These are phyloP conservation scores for Podospora comata DNA, from an alignment of 495 filamentous ascomycete species.

Conservation along the genomic window DNA sequence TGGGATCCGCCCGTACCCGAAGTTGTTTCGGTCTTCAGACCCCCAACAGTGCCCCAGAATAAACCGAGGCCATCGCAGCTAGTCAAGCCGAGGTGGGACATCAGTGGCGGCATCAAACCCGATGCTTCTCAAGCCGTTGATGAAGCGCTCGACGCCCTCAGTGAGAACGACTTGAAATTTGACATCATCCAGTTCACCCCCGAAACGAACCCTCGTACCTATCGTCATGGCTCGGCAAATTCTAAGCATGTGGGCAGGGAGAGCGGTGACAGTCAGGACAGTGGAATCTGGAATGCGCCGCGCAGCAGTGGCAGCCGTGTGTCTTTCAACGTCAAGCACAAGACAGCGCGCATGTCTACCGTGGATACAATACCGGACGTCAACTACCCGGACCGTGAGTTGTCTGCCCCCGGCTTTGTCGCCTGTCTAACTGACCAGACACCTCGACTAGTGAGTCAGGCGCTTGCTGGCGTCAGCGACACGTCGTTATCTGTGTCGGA, in stretches of 20 bases:
- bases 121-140: conserved; percentile 14
- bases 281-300: neutral
- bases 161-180: conserved; percentile 26
- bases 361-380: conserved; percentile 24
- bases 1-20: neutral
- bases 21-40: neutral
- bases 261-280: neutral
- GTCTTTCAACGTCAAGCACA: neutral
- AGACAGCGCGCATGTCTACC: conserved; percentile 13
- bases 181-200: conserved; percentile 25
- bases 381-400: conserved; percentile 50
- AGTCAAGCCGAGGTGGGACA: neutral
- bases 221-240: neutral
- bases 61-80: neutral
- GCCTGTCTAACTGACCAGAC: conserved; percentile 33
- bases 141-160: conserved; percentile 17
- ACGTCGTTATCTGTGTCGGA: neutral
- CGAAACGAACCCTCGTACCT: neutral
- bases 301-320: neutral
- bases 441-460: conserved; percentile 64
- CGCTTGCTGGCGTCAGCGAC: conserved; percentile 23
- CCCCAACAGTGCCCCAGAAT: neutral
- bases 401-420: neutral
- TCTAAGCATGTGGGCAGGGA: neutral
- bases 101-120: neutral